Percentiles rank a stretch among this genome's conserved stretches.
Conservation (phyloP, 805 yeast genomes). For the Cyberlindnera mississippiensis region DNA sequence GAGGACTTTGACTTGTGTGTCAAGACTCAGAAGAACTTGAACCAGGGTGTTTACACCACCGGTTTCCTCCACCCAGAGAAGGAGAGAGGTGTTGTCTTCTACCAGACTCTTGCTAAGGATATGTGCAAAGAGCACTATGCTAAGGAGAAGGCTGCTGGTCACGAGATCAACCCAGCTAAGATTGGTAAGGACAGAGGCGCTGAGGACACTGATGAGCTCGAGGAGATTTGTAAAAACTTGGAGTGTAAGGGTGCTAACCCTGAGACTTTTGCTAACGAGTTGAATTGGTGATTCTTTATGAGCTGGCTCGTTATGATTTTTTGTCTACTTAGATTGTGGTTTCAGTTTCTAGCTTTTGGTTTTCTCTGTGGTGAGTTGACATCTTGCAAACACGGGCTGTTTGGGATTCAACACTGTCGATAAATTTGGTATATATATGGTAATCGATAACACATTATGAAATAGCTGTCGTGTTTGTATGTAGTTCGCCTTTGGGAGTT, state of each 20-base stretch:
- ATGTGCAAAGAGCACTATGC: slow-evolving; percentile 54
- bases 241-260: slow-evolving; percentile 47
- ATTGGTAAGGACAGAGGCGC: slow-evolving; percentile 35
- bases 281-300: slow-evolving; percentile 22
- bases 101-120: slow-evolving; percentile 51
- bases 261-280: slow-evolving; percentile 27
- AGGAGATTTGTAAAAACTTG: slow-evolving; percentile 44
- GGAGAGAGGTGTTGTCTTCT: slow-evolving; percentile 55
- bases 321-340: no score
- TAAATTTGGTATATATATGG: no score
- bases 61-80: slow-evolving; percentile 58
- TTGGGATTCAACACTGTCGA: no score
- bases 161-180: slow-evolving; percentile 47
- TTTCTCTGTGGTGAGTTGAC: no score
- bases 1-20: slow-evolving; percentile 60
- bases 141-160: slow-evolving; percentile 42
- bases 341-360: no score
- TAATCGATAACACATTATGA: no score
- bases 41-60: slow-evolving; percentile 55
- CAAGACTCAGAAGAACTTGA: slow-evolving; percentile 56
- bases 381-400: no score
- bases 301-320: background rate
- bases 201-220: slow-evolving; percentile 46
- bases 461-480: no score
- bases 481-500: no score